Conservation (phyloP, 108 stramenopile genomes). For the Fistulifera pelliculosa region DNA sequence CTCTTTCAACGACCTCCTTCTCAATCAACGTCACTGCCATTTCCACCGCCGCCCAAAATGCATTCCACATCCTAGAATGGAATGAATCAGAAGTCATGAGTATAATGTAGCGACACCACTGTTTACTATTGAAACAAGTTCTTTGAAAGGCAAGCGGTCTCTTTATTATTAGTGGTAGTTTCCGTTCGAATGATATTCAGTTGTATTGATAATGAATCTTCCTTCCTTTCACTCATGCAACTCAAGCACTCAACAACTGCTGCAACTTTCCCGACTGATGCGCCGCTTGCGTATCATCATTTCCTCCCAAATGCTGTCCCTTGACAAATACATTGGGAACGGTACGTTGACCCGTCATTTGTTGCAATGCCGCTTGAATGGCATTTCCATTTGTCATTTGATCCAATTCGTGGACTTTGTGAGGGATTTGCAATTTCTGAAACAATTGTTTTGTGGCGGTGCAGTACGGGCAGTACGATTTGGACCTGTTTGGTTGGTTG, state of each 20-base stretch:
- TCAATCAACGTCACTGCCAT: not conserved
- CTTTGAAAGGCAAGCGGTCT: too few relatives aligned
- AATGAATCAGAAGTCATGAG: too few relatives aligned
- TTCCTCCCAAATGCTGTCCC: constrained; percentile 61
- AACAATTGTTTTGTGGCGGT: constrained; percentile 55
- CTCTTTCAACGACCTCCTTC: not conserved
- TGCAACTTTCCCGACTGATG: constrained; percentile 25
- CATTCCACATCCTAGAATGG: too few relatives aligned
- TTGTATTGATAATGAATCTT: too few relatives aligned
- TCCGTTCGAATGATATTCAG: too few relatives aligned
- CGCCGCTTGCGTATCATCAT: constrained; percentile 51
- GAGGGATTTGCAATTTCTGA: constrained; percentile 26
- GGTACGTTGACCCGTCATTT: constrained; percentile 41
- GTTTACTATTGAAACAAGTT: too few relatives aligned
- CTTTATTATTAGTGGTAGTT: too few relatives aligned
- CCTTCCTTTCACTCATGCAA: too few relatives aligned
- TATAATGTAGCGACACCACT: too few relatives aligned
- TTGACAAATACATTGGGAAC: constrained; percentile 71
- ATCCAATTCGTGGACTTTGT: constrained; percentile 47
- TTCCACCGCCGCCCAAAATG: not conserved
- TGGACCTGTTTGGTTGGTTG: constrained; percentile 22
- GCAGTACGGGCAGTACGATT: constrained; percentile 71
- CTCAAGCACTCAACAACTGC: constrained; percentile 3
- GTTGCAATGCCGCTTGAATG: constrained; percentile 29
- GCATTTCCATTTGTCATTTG: constrained; percentile 44